Evolutionary conservation across 345 rosid species (phyloP).

Genomic region (Mercurialis annua): DNA sequence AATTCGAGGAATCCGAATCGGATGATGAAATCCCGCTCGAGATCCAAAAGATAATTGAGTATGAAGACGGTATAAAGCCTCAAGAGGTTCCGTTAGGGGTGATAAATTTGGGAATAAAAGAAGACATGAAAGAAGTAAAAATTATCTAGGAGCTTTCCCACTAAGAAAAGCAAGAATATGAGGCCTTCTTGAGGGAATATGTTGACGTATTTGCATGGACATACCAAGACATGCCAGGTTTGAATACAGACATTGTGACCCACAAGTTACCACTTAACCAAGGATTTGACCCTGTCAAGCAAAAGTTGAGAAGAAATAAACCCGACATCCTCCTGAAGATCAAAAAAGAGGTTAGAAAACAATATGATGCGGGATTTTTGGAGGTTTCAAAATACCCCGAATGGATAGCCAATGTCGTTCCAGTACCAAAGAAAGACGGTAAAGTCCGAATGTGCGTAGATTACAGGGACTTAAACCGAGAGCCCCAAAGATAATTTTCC

Average conservation of each 20-base stretch:
- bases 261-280: background rate
- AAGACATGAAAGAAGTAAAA: background rate
- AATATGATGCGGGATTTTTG: background rate
- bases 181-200: too few relatives aligned
- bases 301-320: slow-evolving; percentile 1
- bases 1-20: background rate
- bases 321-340: background rate
- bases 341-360: background rate
- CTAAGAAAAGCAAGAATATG: too few relatives aligned
- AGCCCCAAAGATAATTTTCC: background rate
- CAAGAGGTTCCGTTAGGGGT: background rate
- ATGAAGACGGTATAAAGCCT: too few relatives aligned
- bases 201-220: too few relatives aligned
- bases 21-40: background rate
- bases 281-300: background rate
- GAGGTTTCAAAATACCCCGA: background rate
- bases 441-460: background rate
- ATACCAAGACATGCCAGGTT: slow-evolving; percentile 14
- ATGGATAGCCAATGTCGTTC: background rate
- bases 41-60: too few relatives aligned
- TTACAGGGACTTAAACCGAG: background rate
- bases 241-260: background rate
- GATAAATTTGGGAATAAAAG: background rate
- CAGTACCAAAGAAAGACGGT: background rate
- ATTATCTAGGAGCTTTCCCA: too few relatives aligned